These are phyloP conservation scores for Mixia osmundae DNA, from an alignment of 1,284 basidiomycete species.

Conservation along the genomic window DNA sequence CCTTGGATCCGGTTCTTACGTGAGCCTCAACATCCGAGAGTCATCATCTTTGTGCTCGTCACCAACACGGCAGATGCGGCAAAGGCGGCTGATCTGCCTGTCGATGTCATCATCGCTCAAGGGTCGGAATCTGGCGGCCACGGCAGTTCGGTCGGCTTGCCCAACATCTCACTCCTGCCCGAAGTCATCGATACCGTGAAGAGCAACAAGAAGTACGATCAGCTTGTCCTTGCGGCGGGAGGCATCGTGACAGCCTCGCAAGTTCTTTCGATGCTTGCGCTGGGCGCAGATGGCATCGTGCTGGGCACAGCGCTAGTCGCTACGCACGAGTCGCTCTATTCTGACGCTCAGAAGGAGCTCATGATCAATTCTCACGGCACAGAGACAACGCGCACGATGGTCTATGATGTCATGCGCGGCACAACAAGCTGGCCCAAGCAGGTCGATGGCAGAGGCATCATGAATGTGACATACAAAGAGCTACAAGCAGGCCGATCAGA, in stretches of 20 bases:
- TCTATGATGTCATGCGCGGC: conserved; percentile 19
- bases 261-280: conserved; percentile 14
- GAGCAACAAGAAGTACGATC: neutral
- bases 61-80: neutral
- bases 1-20: too few species aligned
- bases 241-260: conserved; percentile 15
- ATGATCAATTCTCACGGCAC: neutral
- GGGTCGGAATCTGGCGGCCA: neutral
- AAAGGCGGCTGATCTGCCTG: neutral
- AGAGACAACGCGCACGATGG: conserved; percentile 17
- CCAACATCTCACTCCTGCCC: neutral
- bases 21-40: neutral
- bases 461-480: conserved; percentile 1
- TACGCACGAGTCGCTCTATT: conserved; percentile 18
- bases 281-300: conserved; percentile 18
- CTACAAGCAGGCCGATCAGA: neutral
- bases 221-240: conserved; percentile 17
- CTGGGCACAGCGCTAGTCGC: conserved; percentile 19
- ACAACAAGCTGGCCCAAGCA: conserved; percentile 19
- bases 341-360: neutral
- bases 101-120: neutral
- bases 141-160: neutral
- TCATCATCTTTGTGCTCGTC: neutral
- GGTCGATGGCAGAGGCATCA: conserved; percentile 18
- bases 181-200: neutral